A percentile compares a stretch with the other conserved stretches of the same genome.
Conservation (phyloP, 2,329 filamentous ascomycete genomes). For the Cytospora piceicola region DNA sequence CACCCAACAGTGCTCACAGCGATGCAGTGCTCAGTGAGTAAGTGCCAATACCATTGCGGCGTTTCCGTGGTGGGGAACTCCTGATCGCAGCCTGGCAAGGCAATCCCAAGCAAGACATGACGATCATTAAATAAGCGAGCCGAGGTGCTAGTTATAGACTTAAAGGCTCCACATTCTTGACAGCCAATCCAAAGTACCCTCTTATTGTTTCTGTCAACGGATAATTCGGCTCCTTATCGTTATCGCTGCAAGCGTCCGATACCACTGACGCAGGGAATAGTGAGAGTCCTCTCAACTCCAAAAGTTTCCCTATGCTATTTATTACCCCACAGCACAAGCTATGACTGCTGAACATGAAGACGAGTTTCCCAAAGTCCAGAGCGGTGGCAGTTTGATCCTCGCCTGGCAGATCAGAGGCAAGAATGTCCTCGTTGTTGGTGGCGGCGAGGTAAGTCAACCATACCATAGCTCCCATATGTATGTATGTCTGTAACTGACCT, state of each 20-base stretch:
- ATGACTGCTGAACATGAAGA: constrained; percentile 27
- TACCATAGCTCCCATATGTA: background rate
- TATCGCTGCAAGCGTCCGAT: background rate
- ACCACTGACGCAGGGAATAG: no score
- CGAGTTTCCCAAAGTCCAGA: constrained; percentile 78
- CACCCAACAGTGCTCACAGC: no score
- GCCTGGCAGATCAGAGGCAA: constrained; percentile 95
- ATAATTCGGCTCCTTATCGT: constrained; percentile 4
- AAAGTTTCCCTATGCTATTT: background rate
- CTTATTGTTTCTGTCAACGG: background rate
- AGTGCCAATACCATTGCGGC: background rate
- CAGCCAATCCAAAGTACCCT: background rate
- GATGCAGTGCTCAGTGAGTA: background rate
- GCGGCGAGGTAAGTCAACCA: constrained; percentile 74
- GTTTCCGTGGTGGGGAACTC: constrained; percentile 4
- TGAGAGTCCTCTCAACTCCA: background rate
- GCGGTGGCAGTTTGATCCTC: constrained; percentile 89
- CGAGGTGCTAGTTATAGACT: background rate
- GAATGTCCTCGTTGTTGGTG: constrained; percentile 88
- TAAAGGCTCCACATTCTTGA: background rate
- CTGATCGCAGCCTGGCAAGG: background rate
- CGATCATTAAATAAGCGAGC: background rate
- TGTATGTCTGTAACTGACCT: background rate
- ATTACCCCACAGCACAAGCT: background rate
- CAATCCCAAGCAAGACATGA: background rate